phyloP scores from a whole-genome alignment of 1,284 basidiomycete genomes.

The Filobasidium uniguttulatum region DNA sequence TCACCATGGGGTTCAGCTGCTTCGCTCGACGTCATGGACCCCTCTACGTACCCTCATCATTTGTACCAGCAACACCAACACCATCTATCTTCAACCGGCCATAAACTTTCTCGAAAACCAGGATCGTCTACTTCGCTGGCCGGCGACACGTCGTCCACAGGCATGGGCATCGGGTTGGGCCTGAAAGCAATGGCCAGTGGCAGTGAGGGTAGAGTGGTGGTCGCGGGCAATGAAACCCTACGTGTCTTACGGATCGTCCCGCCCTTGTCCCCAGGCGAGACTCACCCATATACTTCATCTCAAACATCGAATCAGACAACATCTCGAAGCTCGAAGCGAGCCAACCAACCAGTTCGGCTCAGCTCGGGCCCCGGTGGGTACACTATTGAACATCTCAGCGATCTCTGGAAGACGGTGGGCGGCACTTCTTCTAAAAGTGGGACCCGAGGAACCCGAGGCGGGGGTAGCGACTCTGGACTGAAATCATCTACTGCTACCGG shows the following conservation, averaged over 20 bases:
- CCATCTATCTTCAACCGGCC: background rate
- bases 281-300: conserved; percentile 12
- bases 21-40: too few species aligned
- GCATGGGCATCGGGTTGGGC: conserved; percentile 13
- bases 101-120: background rate
- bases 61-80: conserved; percentile 1
- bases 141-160: background rate
- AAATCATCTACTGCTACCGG: too few species aligned
- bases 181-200: conserved; percentile 32
- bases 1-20: too few species aligned
- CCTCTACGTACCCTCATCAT: conserved; percentile 4
- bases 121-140: background rate
- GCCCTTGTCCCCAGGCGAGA: conserved; percentile 18
- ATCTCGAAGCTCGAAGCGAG: conserved; percentile 8
- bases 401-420: conserved; percentile 32
- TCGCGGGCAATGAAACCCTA: conserved; percentile 30
- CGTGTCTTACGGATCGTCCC: conserved; percentile 27
- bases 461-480: background rate
- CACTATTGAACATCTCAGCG: conserved; percentile 28
- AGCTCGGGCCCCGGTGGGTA: conserved; percentile 25
- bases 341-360: conserved; percentile 16
- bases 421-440: too few species aligned
- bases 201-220: conserved; percentile 22
- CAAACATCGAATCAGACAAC: conserved; percentile 5
- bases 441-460: background rate